Conservation (phyloP, 2,329 filamentous ascomycete genomes). For the Aspergillus glaucus region DNA sequence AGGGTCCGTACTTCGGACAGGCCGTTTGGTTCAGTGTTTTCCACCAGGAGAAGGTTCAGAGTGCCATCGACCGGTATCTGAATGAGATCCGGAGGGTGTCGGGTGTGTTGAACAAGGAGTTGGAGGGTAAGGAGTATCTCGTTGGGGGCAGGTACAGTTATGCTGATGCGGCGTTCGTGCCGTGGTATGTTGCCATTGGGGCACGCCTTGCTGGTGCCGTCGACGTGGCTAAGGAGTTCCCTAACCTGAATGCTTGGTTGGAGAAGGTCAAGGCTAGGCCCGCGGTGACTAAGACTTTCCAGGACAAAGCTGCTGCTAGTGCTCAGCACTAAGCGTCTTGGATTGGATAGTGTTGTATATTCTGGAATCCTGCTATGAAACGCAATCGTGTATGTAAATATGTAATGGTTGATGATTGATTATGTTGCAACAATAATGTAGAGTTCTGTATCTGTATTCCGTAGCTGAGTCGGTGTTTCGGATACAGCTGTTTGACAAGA, state of each 20-base stretch:
- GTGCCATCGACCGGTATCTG: slow-evolving; percentile 40
- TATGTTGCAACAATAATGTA: background rate
- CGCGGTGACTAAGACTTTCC: slow-evolving; percentile 17
- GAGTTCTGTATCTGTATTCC: no score
- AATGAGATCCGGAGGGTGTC: slow-evolving; percentile 41
- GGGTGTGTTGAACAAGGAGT: slow-evolving; percentile 38
- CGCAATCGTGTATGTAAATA: no score
- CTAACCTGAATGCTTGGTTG: slow-evolving; percentile 25
- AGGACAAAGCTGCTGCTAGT: slow-evolving; percentile 10
- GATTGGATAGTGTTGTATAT: background rate
- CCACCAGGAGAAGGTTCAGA: slow-evolving; percentile 38
- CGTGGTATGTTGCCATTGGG: slow-evolving; percentile 26
- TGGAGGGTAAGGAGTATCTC: slow-evolving; percentile 34
- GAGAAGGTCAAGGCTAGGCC: slow-evolving; percentile 20
- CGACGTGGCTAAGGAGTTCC: slow-evolving; percentile 25
- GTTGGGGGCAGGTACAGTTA: slow-evolving; percentile 40
- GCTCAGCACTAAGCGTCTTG: background rate
- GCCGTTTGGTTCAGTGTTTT: slow-evolving; percentile 37
- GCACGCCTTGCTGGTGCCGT: slow-evolving; percentile 5
- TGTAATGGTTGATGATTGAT: background rate
- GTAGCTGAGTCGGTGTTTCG: no score
- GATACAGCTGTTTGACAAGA: no score
- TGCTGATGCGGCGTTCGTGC: slow-evolving; percentile 37
- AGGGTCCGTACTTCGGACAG: slow-evolving; percentile 47
- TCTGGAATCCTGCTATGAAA: no score